Evolutionary conservation across 192 early-diverging fungal genomes (phyloP).

Genomic region (Diversispora epigaea): DNA sequence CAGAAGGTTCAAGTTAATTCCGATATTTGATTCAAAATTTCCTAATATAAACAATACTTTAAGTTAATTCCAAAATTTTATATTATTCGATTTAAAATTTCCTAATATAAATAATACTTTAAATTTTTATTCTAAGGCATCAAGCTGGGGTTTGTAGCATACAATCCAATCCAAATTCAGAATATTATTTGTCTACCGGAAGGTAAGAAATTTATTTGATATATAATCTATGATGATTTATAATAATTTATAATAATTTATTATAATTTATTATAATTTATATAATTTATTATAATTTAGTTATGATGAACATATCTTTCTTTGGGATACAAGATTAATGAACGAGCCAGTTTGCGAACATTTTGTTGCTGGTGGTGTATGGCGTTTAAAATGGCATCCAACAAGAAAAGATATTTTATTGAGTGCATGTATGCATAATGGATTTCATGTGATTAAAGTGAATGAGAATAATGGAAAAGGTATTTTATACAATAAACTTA

Average conservation of each 20-base stretch:
- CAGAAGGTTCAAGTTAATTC: constrained; percentile 43
- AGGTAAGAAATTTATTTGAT: constrained; percentile 46
- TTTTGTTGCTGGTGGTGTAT: constrained; percentile 84
- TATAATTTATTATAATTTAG: too few relatives aligned
- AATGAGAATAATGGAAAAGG: constrained; percentile 34
- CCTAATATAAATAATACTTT: too few relatives aligned
- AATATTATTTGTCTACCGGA: constrained; percentile 83
- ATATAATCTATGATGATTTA: constrained; percentile 7
- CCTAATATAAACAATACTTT: too few relatives aligned
- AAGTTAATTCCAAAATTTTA: too few relatives aligned
- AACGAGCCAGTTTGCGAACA: constrained; percentile 65
- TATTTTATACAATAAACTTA: neutral
- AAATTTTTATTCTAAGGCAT: constrained; percentile 50
- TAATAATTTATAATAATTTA: constrained; percentile 1
- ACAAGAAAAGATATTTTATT: constrained; percentile 57
- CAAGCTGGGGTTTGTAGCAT: constrained; percentile 91
- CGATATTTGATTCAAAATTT: too few relatives aligned
- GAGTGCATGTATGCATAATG: constrained; percentile 89
- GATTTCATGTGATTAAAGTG: constrained; percentile 76
- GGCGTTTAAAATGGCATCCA: constrained; percentile 96
- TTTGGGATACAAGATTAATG: constrained; percentile 92
- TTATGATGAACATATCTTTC: constrained; percentile 84
- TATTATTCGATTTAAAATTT: too few relatives aligned
- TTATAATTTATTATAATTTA: too few relatives aligned
- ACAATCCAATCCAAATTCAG: constrained; percentile 75